Conservation (phyloP, 495 filamentous ascomycete genomes). For the Barbatosphaeria neglecta region DNA sequence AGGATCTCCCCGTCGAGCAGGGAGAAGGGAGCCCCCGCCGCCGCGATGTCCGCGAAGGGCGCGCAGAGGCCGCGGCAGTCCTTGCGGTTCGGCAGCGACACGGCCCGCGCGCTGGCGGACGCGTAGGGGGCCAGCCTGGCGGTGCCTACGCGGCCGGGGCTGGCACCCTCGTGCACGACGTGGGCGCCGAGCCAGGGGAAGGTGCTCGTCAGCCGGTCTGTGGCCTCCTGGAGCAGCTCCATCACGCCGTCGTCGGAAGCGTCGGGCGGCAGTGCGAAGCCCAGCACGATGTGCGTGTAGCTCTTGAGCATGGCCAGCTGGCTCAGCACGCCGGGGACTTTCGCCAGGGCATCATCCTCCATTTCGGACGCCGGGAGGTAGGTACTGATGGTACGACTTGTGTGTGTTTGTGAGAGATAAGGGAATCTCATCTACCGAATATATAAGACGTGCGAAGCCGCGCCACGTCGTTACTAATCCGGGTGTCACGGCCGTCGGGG, state of each 20-base stretch:
- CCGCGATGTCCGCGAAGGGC: constrained; percentile 1
- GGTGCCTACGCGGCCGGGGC: neutral
- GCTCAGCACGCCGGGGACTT: neutral
- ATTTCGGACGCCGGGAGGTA: too few relatives aligned
- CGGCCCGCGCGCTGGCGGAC: neutral
- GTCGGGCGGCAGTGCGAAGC: neutral
- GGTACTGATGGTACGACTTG: too few relatives aligned
- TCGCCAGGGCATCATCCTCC: constrained; percentile 1
- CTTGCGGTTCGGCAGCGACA: neutral
- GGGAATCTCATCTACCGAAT: too few relatives aligned
- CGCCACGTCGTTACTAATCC: too few relatives aligned
- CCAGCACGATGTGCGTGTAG: constrained; percentile 1
- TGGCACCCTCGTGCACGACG: constrained; percentile 1
- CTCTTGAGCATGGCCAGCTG: neutral
- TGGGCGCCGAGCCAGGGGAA: constrained; percentile 3
- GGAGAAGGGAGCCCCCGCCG: neutral
- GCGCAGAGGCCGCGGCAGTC: constrained; percentile 1
- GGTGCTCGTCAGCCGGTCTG: neutral
- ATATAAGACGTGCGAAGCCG: too few relatives aligned
- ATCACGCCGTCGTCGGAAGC: neutral
- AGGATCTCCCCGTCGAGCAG: constrained; percentile 1
- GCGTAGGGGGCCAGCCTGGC: constrained; percentile 1
- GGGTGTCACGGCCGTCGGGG: too few relatives aligned
- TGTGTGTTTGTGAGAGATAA: too few relatives aligned
- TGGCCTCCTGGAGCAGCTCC: neutral